phyloP scores from a whole-genome alignment of 306 rosid genomes.

The Sicyos baderoa region DNA sequence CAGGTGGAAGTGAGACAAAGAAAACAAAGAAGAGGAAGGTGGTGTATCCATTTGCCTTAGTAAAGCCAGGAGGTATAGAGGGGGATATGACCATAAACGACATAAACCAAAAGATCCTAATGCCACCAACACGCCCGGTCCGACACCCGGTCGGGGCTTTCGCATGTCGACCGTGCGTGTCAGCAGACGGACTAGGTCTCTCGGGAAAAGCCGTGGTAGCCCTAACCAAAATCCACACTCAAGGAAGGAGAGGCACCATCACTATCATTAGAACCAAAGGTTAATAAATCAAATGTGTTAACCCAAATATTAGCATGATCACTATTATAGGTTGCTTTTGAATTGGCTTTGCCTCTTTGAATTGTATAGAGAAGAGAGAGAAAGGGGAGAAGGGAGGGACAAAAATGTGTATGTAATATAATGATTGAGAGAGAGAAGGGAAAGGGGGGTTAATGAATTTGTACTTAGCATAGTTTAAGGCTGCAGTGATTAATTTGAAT shows the following conservation, averaged over 20 bases:
- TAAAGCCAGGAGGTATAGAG: conserved; percentile 87
- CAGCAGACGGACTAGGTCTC: conserved; percentile 67
- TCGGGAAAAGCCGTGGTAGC: conserved; percentile 97
- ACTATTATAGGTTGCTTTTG: too few relatives aligned
- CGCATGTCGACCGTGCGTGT: conserved; percentile 90
- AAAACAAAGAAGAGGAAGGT: conserved; percentile 30
- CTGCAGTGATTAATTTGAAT: neutral
- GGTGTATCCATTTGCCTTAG: conserved; percentile 86
- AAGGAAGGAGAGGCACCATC: conserved; percentile 74
- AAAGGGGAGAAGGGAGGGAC: too few relatives aligned
- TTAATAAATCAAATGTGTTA: conserved; percentile 17
- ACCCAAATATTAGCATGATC: too few relatives aligned
- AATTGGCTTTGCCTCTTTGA: too few relatives aligned
- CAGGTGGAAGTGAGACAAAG: neutral
- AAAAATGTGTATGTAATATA: neutral
- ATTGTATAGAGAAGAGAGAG: conserved; percentile 7
- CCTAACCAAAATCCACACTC: conserved; percentile 81
- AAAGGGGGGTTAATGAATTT: neutral
- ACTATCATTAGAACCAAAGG: conserved; percentile 95
- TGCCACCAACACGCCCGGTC: conserved; percentile 83
- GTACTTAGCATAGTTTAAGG: neutral
- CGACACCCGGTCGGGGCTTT: conserved; percentile 92
- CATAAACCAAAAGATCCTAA: conserved; percentile 77
- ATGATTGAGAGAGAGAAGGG: too few relatives aligned
- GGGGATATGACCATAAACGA: conserved; percentile 89